A percentile compares a stretch with the other conserved stretches of the same genome.
phyloP scores from a whole-genome alignment of 2,329 filamentous ascomycete species.

The Botrytis hyacinthi region DNA sequence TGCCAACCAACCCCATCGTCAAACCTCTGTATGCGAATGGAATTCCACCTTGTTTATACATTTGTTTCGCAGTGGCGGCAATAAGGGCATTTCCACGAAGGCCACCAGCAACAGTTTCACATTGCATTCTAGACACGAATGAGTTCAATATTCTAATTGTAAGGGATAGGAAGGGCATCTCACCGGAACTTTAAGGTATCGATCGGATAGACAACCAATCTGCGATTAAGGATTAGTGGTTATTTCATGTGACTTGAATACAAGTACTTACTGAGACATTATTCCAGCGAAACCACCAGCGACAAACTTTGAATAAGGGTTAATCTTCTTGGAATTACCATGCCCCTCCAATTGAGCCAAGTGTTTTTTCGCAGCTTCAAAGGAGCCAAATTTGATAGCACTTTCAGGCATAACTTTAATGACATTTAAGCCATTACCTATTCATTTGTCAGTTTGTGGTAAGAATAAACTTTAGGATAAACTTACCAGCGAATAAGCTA shows the following conservation, averaged over 20 bases:
- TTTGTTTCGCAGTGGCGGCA: constrained; percentile 76
- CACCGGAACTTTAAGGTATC: constrained; percentile 58
- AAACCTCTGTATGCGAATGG: constrained; percentile 85
- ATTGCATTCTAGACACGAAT: constrained; percentile 64
- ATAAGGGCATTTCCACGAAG: constrained; percentile 81
- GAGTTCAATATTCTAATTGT: constrained; percentile 20
- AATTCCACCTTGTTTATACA: constrained; percentile 75
- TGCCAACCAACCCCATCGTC: constrained; percentile 89
- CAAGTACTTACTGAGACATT: constrained; percentile 72
- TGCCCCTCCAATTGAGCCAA: constrained; percentile 87
- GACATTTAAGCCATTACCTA: constrained; percentile 94
- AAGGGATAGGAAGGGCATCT: constrained; percentile 3
- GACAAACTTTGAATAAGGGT: constrained; percentile 82
- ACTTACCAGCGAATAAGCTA: constrained; percentile 87
- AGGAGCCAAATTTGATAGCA: constrained; percentile 96
- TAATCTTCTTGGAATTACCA: constrained; percentile 74
- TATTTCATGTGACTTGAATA: constrained; percentile 3
- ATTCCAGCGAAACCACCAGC: constrained; percentile 91
- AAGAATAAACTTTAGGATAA: background rate
- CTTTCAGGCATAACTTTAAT: constrained; percentile 99
- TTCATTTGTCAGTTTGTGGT: constrained; percentile 21
- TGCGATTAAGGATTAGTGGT: constrained; percentile 37
- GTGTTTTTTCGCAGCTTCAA: constrained; percentile 88
- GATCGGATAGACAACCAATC: constrained; percentile 76
- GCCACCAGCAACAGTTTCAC: constrained; percentile 85